phyloP scores from a whole-genome alignment of 2,329 filamentous ascomycete species.

The Monilinia aucupariae region DNA sequence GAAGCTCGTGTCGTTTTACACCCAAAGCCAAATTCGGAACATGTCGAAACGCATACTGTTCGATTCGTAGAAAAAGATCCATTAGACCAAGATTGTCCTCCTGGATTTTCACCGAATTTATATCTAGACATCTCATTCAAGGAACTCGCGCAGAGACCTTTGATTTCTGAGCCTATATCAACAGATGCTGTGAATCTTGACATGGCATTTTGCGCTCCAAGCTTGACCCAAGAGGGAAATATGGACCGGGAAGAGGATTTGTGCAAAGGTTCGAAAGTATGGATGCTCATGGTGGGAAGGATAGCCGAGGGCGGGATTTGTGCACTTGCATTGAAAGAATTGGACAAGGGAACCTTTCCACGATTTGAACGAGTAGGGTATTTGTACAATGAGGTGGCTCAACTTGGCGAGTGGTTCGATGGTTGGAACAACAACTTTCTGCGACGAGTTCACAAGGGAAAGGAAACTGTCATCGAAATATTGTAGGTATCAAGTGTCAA shows the following conservation, averaged over 20 bases:
- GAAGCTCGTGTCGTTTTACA: neutral
- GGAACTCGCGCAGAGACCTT: neutral
- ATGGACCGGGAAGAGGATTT: neutral
- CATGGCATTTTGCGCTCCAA: neutral
- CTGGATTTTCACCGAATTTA: neutral
- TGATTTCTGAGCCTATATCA: neutral
- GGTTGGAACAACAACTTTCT: neutral
- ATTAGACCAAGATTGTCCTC: neutral
- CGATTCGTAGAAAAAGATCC: neutral
- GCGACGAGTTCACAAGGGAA: no score
- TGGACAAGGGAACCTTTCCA: neutral
- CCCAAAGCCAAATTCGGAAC: neutral
- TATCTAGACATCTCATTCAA: neutral
- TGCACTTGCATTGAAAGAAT: neutral
- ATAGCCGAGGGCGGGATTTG: neutral
- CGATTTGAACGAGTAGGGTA: neutral
- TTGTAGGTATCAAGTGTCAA: neutral
- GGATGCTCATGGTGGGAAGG: neutral
- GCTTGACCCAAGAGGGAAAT: neutral
- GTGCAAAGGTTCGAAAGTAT: neutral
- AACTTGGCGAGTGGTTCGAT: neutral
- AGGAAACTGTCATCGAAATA: neutral
- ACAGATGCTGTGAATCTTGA: neutral
- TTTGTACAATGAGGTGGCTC: neutral
- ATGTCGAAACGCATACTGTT: neutral